phyloP scores from a whole-genome alignment of 345 rosid species.

The Gossypium mustelinum region DNA sequence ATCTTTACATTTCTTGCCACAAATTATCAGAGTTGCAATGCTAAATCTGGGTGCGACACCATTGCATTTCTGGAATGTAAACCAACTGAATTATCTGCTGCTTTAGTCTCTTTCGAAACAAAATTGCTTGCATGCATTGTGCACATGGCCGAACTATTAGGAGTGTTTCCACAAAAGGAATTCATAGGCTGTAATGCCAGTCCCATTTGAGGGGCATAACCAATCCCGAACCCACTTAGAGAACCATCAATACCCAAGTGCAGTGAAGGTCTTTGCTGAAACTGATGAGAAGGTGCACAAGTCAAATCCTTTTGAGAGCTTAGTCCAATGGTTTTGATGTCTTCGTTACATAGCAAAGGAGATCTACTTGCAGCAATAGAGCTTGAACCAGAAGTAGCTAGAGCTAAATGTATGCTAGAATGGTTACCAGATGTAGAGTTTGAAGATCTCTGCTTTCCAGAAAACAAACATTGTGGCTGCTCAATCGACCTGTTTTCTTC shows the following conservation, averaged over 20 bases:
- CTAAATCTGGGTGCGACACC: constrained; percentile 68
- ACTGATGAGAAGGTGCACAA: constrained; percentile 20
- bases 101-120: constrained; percentile 21
- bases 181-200: constrained; percentile 21
- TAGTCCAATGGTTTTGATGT: constrained; percentile 23
- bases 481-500: constrained; percentile 52
- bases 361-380: constrained; percentile 33
- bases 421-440: constrained; percentile 32
- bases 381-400: constrained; percentile 31
- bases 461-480: constrained; percentile 23
- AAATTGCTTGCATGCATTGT: constrained; percentile 22
- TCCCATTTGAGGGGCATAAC: constrained; percentile 23
- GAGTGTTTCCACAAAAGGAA: constrained; percentile 14
- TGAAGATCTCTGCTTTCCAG: constrained; percentile 32
- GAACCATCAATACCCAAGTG: constrained; percentile 26
- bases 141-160: constrained; percentile 16
- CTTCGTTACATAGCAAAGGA: constrained; percentile 36
- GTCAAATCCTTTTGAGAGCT: constrained; percentile 35
- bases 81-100: constrained; percentile 30
- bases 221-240: constrained; percentile 25
- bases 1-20: no score
- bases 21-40: constrained; percentile 62
- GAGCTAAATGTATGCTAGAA: constrained; percentile 41
- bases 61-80: constrained; percentile 26
- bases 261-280: constrained; percentile 26